These are phyloP conservation scores for Forsythia viridissima DNA, from an alignment of 257 asterid genomes.

Conservation along the genomic window DNA sequence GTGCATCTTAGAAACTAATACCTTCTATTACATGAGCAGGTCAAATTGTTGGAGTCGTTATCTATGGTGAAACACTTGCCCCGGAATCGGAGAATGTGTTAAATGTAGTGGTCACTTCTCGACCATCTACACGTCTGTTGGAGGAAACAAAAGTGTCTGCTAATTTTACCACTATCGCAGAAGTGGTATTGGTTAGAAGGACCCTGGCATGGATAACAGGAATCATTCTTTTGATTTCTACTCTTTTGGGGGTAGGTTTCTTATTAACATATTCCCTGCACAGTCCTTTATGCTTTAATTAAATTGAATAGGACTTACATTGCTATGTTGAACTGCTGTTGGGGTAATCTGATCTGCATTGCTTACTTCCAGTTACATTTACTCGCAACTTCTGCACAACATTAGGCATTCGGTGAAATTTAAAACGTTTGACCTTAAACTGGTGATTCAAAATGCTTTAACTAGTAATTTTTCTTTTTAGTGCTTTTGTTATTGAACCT, in stretches of 20 bases:
- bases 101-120: slow-evolving; percentile 50
- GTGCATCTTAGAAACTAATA: slow-evolving; percentile 10
- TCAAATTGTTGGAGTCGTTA: slow-evolving; percentile 75
- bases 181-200: slow-evolving; percentile 59
- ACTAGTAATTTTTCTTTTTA: not conserved
- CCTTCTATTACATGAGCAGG: slow-evolving; percentile 48
- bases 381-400: not conserved
- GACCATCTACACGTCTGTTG: slow-evolving; percentile 65
- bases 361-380: too few relatives aligned
- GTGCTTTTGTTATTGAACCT: not conserved
- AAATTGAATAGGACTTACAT: not conserved
- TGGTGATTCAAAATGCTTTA: not conserved
- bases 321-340: not conserved
- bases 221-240: slow-evolving; percentile 78
- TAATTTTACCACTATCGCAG: slow-evolving; percentile 37
- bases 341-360: not conserved
- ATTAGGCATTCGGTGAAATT: too few relatives aligned
- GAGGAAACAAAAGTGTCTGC: slow-evolving; percentile 47
- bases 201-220: slow-evolving; percentile 94
- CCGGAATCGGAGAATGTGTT: slow-evolving; percentile 50
- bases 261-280: not conserved
- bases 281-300: slow-evolving; percentile 11
- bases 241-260: slow-evolving; percentile 74
- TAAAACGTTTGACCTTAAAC: not conserved
- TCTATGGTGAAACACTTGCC: slow-evolving; percentile 35